These are phyloP conservation scores for Pleurotus platypus DNA, from an alignment of 768 basidiomycete species.

Conservation along the genomic window DNA sequence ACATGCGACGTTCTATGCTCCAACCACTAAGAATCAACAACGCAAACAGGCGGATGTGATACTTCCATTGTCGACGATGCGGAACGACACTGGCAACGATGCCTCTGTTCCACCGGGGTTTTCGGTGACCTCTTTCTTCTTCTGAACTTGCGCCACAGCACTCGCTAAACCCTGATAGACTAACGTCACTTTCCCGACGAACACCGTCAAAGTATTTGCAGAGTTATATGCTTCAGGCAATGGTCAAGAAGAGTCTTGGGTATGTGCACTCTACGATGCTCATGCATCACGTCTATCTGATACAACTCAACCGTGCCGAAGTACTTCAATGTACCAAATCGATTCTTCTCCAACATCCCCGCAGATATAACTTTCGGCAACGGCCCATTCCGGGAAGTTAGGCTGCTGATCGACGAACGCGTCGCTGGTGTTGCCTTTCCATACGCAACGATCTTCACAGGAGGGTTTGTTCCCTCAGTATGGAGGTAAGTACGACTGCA, in stretches of 20 bases:
- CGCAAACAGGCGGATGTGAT: constrained; percentile 61
- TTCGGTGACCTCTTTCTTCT: constrained; percentile 39
- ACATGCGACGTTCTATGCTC: constrained; percentile 68
- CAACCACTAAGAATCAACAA: constrained; percentile 50
- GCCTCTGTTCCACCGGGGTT: constrained; percentile 74
- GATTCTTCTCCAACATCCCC: constrained; percentile 56
- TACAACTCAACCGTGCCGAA: constrained; percentile 19
- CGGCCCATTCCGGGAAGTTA: constrained; percentile 50
- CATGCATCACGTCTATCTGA: not conserved
- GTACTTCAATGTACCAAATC: constrained; percentile 67
- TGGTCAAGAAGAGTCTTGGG: constrained; percentile 71
- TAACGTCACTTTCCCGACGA: constrained; percentile 68
- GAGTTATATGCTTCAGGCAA: constrained; percentile 71
- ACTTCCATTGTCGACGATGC: constrained; percentile 65
- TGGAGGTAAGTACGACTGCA: constrained; percentile 38
- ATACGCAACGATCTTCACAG: constrained; percentile 68
- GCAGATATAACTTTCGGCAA: constrained; percentile 36
- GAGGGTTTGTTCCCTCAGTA: constrained; percentile 64
- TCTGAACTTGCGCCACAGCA: not conserved
- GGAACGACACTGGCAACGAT: constrained; percentile 63
- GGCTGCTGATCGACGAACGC: constrained; percentile 43
- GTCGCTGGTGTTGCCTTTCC: constrained; percentile 47
- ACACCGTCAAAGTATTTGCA: constrained; percentile 62
- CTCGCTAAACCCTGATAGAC: constrained; percentile 24
- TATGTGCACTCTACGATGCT: constrained; percentile 19